A percentile compares a stretch with the other conserved stretches of the same genome.
These are phyloP conservation scores for Penicillium paxilli DNA, from an alignment of 495 filamentous ascomycete species.

Conservation along the genomic window DNA sequence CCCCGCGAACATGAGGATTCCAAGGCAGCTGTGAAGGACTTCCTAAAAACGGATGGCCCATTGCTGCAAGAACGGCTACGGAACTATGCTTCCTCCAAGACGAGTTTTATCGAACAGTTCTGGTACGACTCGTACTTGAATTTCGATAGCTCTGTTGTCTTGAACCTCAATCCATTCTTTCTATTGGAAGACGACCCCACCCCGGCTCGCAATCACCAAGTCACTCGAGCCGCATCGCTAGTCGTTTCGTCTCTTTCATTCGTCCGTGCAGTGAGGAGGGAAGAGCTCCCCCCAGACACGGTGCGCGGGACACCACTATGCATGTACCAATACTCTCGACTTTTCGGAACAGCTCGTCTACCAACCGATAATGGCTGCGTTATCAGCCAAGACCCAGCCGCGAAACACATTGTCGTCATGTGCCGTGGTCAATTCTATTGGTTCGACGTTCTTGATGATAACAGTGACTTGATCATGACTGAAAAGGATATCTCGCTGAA, in stretches of 20 bases:
- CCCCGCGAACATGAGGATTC: conserved; percentile 82
- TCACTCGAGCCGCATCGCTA: conserved; percentile 90
- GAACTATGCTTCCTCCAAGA: conserved; percentile 89
- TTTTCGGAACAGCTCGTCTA: conserved; percentile 93
- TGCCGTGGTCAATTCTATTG: conserved; percentile 98
- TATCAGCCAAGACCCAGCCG: conserved; percentile 86
- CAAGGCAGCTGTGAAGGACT: conserved; percentile 77
- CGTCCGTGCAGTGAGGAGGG: conserved; percentile 87
- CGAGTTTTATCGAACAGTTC: conserved; percentile 98
- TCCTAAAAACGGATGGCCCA: conserved; percentile 80
- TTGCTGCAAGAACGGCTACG: conserved; percentile 85
- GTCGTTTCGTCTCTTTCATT: conserved; percentile 89
- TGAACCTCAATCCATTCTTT: conserved; percentile 98
- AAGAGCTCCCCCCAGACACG: conserved; percentile 90
- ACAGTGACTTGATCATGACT: conserved; percentile 93
- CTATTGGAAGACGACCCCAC: conserved; percentile 96
- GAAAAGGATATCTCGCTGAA: conserved; percentile 94
- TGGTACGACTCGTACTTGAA: conserved; percentile 99
- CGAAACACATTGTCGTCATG: conserved; percentile 91
- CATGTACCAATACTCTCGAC: conserved; percentile 97
- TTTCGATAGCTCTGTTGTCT: conserved; percentile 94
- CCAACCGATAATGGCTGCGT: conserved; percentile 95
- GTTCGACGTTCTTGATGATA: conserved; percentile 96
- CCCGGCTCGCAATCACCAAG: conserved; percentile 92
- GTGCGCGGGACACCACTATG: conserved; percentile 78